Evolutionary conservation across 495 filamentous ascomycete genomes (phyloP).

Genomic region (Xylaria cubensis): DNA sequence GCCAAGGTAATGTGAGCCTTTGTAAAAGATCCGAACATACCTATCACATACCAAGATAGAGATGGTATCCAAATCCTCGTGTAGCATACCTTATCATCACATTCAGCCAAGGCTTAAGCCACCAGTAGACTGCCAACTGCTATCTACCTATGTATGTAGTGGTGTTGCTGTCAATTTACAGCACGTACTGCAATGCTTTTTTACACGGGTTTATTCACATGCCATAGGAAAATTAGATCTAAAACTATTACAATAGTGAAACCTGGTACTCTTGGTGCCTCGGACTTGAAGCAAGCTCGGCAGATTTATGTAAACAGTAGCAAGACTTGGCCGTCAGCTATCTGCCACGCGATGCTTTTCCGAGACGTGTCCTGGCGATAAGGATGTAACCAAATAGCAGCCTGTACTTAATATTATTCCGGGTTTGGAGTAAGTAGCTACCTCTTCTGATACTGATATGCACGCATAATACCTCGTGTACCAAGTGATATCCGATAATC

Average conservation of each 20-base stretch:
- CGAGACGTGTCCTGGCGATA: neutral
- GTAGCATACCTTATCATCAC: too few species aligned
- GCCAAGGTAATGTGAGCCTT: neutral
- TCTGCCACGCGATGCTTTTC: neutral
- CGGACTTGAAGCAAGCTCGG: neutral
- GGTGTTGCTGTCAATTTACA: too few species aligned
- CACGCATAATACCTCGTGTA: conserved; percentile 10
- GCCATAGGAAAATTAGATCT: neutral
- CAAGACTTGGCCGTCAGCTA: neutral
- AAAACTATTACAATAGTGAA: neutral
- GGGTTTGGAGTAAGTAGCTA: neutral
- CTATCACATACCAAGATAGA: too few species aligned
- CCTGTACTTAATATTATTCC: neutral
- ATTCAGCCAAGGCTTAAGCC: too few species aligned
- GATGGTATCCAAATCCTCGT: too few species aligned
- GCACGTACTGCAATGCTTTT: too few species aligned
- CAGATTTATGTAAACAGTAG: neutral
- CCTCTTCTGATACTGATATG: neutral
- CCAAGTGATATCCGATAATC: neutral
- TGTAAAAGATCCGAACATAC: neutral
- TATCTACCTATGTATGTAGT: too few species aligned
- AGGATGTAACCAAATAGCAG: neutral
- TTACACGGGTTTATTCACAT: too few species aligned
- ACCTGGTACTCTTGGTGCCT: too few species aligned
- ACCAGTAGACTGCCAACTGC: too few species aligned